A percentile compares a stretch with the other conserved stretches of the same genome.
These are phyloP conservation scores for Podaxis sp. DNA, from an alignment of 768 basidiomycete genomes.

Conservation along the genomic window DNA sequence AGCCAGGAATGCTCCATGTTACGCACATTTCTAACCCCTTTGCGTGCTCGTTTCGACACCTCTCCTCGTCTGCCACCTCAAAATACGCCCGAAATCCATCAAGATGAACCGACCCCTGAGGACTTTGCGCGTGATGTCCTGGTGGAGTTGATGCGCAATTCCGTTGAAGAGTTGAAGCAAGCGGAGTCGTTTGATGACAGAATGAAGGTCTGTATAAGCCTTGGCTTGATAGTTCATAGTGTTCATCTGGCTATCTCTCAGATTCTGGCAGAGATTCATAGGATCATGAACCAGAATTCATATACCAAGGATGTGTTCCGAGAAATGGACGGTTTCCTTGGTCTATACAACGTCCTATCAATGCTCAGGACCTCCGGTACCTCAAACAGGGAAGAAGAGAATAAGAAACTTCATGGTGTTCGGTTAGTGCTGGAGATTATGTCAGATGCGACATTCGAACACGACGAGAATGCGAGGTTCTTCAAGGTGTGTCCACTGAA, in stretches of 20 bases:
- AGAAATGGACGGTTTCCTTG: constrained; percentile 79
- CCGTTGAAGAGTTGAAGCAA: constrained; percentile 68
- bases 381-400: constrained; percentile 33
- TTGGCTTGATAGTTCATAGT: not conserved
- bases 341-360: constrained; percentile 71
- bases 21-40: constrained; percentile 56
- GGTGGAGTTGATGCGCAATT: constrained; percentile 66
- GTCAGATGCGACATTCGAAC: constrained; percentile 61
- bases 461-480: constrained; percentile 56
- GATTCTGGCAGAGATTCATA: constrained; percentile 67
- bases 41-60: constrained; percentile 56
- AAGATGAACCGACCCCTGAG: constrained; percentile 54
- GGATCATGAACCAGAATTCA: constrained; percentile 64
- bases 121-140: constrained; percentile 75
- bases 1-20: constrained; percentile 40
- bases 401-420: constrained; percentile 48
- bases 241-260: constrained; percentile 23
- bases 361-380: constrained; percentile 39
- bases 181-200: constrained; percentile 37
- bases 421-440: constrained; percentile 64
- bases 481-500: constrained; percentile 56
- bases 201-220: constrained; percentile 49
- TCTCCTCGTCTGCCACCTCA: constrained; percentile 30
- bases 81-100: constrained; percentile 29
- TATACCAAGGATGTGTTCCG: constrained; percentile 75